Evolutionary conservation across 768 basidiomycete species (phyloP), one percentile per base, ranked within the genome.

Genomic region (Auricularia auricula-judae): DNA sequence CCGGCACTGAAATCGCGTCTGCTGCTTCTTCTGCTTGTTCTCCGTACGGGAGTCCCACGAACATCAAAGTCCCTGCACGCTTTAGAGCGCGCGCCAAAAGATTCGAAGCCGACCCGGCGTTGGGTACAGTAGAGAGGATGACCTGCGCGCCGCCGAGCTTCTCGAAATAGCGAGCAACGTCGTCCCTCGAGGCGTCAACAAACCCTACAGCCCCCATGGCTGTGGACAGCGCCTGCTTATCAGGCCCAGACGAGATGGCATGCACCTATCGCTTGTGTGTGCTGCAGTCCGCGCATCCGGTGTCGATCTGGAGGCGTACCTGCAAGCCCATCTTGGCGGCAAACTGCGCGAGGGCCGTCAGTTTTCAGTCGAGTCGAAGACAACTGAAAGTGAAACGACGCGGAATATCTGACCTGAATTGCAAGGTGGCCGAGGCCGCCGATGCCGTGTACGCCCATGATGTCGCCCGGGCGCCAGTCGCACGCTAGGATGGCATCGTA

Each of bases 401-500:
- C 11, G 43, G 14, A 21, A 18, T 51, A 11, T 5, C 47, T 8
- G 4, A 51, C 47, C 66, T 74, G 72, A 65, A 76, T 68, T 1
- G 71, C 76, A 42, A 78, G 73, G 60, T 77, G 76, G 0, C 76
- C 76, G 14, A 73, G 69, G 1, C 73, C 67, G 4, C 72, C 72
- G 33, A 79, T 68, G 14, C 78, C 79, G 44, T 77, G 76, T 2
- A 80, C 69, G 0, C 74, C 78, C 7, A 78, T 76, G 16, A 74
- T 68, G 18, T 76, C 75, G 2, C 75, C 77, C 0, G 75, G 71
- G 16, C 59, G 66, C n/a, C 72, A 53, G 21, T 66, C 59, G 68
- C 74, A 74, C 0, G 72, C 63, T 63, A 76, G 74, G 18, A 72
- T 61, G 4, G 65, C 51, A 33, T 21, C 72, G 73, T 72, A 79